phyloP scores from a whole-genome alignment of 306 rosid genomes.

The Spatholobus suberectus region DNA sequence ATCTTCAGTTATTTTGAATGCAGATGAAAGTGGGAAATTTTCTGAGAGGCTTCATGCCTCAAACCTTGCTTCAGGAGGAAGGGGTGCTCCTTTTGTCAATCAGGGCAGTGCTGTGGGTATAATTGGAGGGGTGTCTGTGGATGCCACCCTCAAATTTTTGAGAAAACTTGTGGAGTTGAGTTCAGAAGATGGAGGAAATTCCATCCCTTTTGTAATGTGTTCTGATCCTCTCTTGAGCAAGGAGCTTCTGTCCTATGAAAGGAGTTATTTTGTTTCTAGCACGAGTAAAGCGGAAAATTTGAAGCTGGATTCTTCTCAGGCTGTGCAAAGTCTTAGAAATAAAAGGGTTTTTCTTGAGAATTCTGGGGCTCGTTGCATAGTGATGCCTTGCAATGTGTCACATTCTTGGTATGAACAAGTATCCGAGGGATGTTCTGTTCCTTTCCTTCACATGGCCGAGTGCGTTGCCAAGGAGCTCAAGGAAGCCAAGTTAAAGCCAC shows the following conservation, averaged over 20 bases:
- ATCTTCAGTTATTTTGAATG: constrained; percentile 52
- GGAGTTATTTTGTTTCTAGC: constrained; percentile 50
- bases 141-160: constrained; percentile 66
- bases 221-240: constrained; percentile 67
- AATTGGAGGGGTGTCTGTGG: constrained; percentile 74
- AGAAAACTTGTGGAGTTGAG: constrained; percentile 64
- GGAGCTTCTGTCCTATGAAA: constrained; percentile 59
- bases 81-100: constrained; percentile 42
- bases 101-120: constrained; percentile 61
- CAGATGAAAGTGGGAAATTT: constrained; percentile 61
- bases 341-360: constrained; percentile 75
- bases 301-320: constrained; percentile 51
- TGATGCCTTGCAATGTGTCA: constrained; percentile 85
- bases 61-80: constrained; percentile 46
- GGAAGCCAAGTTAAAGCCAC: constrained; percentile 85
- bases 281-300: constrained; percentile 43
- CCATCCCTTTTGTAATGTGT: constrained; percentile 69
- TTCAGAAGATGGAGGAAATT: constrained; percentile 57
- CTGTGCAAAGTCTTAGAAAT: constrained; percentile 59
- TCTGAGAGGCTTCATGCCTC: constrained; percentile 50
- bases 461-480: constrained; percentile 84
- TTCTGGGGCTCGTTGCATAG: constrained; percentile 75
- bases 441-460: constrained; percentile 77
- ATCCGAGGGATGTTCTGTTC: constrained; percentile 68
- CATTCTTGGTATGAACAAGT: constrained; percentile 86